phyloP scores from a whole-genome alignment of 1,284 basidiomycete species.

The Heterobasidion parviporum region DNA sequence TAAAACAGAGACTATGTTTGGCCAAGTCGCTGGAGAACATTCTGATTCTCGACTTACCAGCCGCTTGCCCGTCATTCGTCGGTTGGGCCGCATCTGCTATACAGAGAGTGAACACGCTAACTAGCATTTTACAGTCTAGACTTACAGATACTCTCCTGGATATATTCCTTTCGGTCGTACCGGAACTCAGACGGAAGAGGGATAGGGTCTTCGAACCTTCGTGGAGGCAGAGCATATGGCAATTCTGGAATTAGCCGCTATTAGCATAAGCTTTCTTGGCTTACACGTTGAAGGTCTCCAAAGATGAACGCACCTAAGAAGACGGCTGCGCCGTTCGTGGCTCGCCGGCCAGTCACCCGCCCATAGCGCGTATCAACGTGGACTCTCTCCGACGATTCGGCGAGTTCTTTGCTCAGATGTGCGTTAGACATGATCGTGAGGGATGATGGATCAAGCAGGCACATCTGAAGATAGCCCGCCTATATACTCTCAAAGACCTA shows the following conservation, averaged over 20 bases:
- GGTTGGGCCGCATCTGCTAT: conserved; percentile 51
- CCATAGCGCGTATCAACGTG: conserved; percentile 48
- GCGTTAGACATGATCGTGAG: conserved; percentile 3
- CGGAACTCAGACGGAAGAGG: conserved; percentile 42
- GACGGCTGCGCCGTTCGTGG: conserved; percentile 48
- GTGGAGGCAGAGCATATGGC: conserved; percentile 60
- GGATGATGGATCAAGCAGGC: neutral
- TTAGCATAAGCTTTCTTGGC: too few relatives aligned
- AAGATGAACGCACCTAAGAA: conserved; percentile 44
- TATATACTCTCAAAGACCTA: neutral
- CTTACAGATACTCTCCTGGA: conserved; percentile 52
- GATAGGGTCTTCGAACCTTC: conserved; percentile 54
- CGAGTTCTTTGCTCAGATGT: conserved; percentile 45
- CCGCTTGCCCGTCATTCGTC: conserved; percentile 53
- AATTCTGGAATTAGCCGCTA: conserved; percentile 38
- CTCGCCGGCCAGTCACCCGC: conserved; percentile 45
- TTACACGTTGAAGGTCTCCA: too few relatives aligned
- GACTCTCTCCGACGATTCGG: conserved; percentile 30
- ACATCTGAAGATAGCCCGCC: neutral
- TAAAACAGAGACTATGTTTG: too few relatives aligned
- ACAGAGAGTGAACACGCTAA: neutral
- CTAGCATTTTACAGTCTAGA: neutral
- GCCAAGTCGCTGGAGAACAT: neutral
- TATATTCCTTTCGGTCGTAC: conserved; percentile 56
- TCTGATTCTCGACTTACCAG: conserved; percentile 23